A percentile compares a stretch with the other conserved stretches of the same genome.
phyloP scores from a whole-genome alignment of 1,139 yeast genomes.

The Barnettozyma hawaiiensis region DNA sequence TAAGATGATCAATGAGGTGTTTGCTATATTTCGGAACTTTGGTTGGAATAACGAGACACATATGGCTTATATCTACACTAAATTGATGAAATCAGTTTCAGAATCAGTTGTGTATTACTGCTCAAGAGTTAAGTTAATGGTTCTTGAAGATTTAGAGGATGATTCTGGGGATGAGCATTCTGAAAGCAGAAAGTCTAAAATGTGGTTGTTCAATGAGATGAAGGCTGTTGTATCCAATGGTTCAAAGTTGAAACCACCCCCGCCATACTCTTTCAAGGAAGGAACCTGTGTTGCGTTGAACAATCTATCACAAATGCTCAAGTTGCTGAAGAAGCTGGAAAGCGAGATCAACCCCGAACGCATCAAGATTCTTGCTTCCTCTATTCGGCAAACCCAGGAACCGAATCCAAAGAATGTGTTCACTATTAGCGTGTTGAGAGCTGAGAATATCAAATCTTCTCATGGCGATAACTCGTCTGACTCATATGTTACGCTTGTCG shows the following conservation, averaged over 20 bases:
- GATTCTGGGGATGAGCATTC: constrained; percentile 22
- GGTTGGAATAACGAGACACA: constrained; percentile 63
- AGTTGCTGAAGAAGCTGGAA: constrained; percentile 56
- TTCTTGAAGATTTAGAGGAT: constrained; percentile 45
- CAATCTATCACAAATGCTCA: constrained; percentile 58
- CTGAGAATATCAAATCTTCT: constrained; percentile 59
- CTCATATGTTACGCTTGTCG: constrained; percentile 65
- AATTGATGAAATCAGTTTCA: constrained; percentile 55
- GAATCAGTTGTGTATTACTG: constrained; percentile 55
- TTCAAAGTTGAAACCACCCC: constrained; percentile 36
- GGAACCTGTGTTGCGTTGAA: constrained; percentile 74
- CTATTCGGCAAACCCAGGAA: constrained; percentile 30
- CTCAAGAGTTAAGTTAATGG: constrained; percentile 38
- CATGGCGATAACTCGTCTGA: constrained; percentile 51
- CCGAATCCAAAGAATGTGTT: constrained; percentile 50
- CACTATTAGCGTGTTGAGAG: constrained; percentile 60
- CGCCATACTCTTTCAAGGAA: constrained; percentile 56
- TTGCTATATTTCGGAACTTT: constrained; percentile 47
- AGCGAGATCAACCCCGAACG: constrained; percentile 55
- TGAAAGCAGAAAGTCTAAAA: constrained; percentile 24
- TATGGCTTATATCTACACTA: constrained; percentile 53
- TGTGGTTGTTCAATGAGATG: constrained; percentile 44
- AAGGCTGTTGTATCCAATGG: constrained; percentile 38
- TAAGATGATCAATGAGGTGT: constrained; percentile 53
- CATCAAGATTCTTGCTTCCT: constrained; percentile 43